These are phyloP conservation scores for Cyanophora paradoxa DNA, from an alignment of 78 protist species.

Conservation along the genomic window DNA sequence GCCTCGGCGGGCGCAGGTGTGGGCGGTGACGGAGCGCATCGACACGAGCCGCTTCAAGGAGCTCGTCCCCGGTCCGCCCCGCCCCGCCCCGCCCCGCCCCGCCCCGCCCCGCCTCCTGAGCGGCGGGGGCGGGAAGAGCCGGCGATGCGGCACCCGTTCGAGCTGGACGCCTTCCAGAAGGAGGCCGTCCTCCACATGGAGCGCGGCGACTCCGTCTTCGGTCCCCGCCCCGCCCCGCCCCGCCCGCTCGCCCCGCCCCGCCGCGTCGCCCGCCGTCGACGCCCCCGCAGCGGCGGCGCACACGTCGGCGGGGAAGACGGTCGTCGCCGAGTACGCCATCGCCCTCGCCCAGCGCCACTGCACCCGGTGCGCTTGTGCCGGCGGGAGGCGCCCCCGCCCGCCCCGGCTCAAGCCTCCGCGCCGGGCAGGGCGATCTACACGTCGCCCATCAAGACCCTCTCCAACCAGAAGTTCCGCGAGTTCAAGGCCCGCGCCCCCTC, in stretches of 20 bases:
- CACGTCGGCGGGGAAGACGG: conserved; percentile 96
- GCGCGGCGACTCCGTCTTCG: conserved; percentile 64
- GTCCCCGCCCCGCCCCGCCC: too few species aligned
- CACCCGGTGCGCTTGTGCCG: conserved; percentile 22
- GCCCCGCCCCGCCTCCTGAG: too few species aligned
- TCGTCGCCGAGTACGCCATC: conserved; percentile 91
- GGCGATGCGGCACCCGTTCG: conserved; percentile 81
- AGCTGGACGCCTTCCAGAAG: conserved; percentile 88
- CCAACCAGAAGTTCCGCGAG: conserved; percentile 91
- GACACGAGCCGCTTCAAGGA: too few species aligned
- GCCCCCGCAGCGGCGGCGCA: conserved; percentile 97
- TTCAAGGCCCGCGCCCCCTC: too few species aligned
- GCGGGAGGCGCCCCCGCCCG: background rate
- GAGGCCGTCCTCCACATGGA: conserved; percentile 80
- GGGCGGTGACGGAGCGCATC: too few species aligned
- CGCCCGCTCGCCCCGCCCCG: too few species aligned
- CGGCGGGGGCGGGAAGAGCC: too few species aligned
- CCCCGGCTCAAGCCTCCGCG: background rate
- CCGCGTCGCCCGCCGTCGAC: too few species aligned
- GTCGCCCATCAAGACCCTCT: conserved; percentile 92
- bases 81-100: too few species aligned
- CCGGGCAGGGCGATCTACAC: conserved; percentile 95
- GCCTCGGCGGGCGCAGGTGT: too few species aligned
- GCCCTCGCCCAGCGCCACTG: conserved; percentile 55
- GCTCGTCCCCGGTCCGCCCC: too few species aligned